These are phyloP conservation scores for Gossypium mustelinum DNA, from an alignment of 345 rosid species.

Conservation along the genomic window DNA sequence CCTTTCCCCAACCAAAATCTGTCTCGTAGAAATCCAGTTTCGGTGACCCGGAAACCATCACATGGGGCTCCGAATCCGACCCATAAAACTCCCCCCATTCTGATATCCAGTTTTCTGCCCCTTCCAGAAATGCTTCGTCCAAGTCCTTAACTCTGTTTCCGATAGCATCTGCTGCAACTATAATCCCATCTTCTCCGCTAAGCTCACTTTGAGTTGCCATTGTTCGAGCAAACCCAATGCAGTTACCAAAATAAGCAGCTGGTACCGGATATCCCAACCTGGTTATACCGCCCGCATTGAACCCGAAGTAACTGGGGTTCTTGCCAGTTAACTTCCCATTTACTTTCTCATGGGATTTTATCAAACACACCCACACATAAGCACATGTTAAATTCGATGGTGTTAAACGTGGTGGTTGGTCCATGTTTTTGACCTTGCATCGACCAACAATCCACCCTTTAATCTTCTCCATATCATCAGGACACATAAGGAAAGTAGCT, in stretches of 20 bases:
- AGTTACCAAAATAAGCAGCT: conserved; percentile 8
- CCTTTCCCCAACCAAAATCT: conserved; percentile 55
- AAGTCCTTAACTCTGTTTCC: conserved; percentile 4
- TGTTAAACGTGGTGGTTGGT: not conserved
- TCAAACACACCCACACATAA: not conserved
- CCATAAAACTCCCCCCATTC: conserved; percentile 13
- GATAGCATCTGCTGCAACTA: conserved; percentile 3
- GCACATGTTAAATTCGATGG: conserved; percentile 10
- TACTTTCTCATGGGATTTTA: conserved; percentile 5
- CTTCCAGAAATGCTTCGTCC: not conserved
- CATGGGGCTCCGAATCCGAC: not conserved
- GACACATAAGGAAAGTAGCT: conserved; percentile 12
- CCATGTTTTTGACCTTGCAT: not conserved
- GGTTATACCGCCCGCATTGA: conserved; percentile 4
- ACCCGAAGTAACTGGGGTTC: conserved; percentile 1
- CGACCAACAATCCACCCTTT: not conserved
- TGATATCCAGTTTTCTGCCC: conserved; percentile 10
- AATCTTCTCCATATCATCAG: conserved; percentile 7
- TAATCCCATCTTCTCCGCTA: conserved; percentile 5
- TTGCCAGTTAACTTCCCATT: not conserved
- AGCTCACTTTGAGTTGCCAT: not conserved
- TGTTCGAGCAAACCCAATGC: conserved; percentile 11
- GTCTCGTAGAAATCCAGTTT: conserved; percentile 33
- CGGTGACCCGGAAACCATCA: conserved; percentile 38
- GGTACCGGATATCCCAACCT: not conserved